Evolutionary conservation across 495 filamentous ascomycete genomes (phyloP).

Genomic region (Penicillium herquei): DNA sequence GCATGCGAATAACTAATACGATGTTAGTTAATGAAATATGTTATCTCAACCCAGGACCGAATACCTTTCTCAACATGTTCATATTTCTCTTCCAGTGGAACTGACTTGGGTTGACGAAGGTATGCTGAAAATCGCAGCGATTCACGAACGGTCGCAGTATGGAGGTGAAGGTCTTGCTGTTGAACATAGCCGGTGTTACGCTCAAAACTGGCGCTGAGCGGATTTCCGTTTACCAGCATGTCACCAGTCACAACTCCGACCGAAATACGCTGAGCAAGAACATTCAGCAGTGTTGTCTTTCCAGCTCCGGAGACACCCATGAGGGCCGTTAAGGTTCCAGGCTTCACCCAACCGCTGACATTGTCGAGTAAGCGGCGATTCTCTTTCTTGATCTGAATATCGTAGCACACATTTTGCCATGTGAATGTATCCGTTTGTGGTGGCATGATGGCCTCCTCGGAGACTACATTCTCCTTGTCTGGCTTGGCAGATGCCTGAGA

Average conservation of each 20-base stretch:
- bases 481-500: constrained; percentile 31
- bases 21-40: too few relatives aligned
- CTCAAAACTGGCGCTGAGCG: background rate
- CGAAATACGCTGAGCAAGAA: background rate
- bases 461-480: background rate
- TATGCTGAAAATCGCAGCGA: too few relatives aligned
- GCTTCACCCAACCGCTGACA: constrained; percentile 73
- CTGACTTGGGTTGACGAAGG: too few relatives aligned
- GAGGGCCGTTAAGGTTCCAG: constrained; percentile 74
- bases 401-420: constrained; percentile 54
- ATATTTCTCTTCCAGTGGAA: too few relatives aligned
- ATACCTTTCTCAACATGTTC: too few relatives aligned
- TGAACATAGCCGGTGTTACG: constrained; percentile 1
- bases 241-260: background rate
- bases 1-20: background rate
- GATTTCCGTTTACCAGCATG: background rate
- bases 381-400: constrained; percentile 67
- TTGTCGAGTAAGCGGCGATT: constrained; percentile 65
- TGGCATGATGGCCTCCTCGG: background rate
- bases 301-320: constrained; percentile 86
- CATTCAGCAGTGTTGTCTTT: constrained; percentile 38
- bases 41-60: too few relatives aligned
- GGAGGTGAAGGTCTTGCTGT: background rate
- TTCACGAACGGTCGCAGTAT: too few relatives aligned
- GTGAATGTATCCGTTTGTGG: constrained; percentile 47